These are phyloP conservation scores for Trichomonas vaginalis DNA, from an alignment of 208 protist genomes.

Conservation along the genomic window DNA sequence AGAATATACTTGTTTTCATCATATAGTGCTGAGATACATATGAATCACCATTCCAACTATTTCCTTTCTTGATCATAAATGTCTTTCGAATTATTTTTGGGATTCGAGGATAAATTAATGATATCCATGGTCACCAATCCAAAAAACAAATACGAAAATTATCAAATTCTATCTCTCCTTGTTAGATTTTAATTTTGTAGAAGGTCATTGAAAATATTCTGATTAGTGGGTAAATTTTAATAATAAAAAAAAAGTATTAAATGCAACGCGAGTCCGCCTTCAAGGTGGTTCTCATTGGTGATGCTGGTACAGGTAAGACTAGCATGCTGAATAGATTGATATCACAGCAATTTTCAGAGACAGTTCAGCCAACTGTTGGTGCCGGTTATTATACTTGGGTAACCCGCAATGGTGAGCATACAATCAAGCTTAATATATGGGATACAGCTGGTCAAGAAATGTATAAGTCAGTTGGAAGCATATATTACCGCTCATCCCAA, in stretches of 20 bases:
- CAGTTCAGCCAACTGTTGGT: neutral
- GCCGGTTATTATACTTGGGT: neutral
- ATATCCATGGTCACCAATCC: too few relatives aligned
- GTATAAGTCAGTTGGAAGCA: neutral
- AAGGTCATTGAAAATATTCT: neutral
- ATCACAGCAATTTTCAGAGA: neutral
- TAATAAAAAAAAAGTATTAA: too few relatives aligned
- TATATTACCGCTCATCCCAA: neutral
- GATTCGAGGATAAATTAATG: too few relatives aligned
- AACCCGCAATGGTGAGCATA: neutral
- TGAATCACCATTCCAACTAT: too few relatives aligned
- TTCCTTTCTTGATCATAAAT: too few relatives aligned
- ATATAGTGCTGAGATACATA: too few relatives aligned
- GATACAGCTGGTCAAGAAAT: neutral
- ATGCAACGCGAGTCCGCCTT: neutral
- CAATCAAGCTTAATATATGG: neutral
- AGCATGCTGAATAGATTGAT: neutral
- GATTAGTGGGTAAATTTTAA: neutral
- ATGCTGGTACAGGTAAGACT: neutral
- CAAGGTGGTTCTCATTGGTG: neutral
- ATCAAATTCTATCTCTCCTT: too few relatives aligned
- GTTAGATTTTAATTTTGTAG: neutral
- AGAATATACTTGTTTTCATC: too few relatives aligned
- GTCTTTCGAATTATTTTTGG: too few relatives aligned
- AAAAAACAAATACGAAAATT: too few relatives aligned